Evolutionary conservation across 768 basidiomycete species (phyloP).

Genomic region (Mycena capillaripes): DNA sequence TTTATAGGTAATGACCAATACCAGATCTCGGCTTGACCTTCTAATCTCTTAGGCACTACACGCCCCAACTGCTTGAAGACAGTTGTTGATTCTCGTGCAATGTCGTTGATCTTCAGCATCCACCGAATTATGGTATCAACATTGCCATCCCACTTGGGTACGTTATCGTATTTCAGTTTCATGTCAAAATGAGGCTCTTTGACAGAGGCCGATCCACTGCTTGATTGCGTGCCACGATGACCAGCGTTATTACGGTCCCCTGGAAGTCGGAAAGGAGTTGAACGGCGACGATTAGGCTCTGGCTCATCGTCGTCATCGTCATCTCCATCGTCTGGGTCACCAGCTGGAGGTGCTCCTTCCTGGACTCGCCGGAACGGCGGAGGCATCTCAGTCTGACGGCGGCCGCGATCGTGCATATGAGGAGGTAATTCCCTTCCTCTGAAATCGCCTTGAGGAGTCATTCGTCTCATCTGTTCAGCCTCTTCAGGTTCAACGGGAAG

Average conservation of each 20-base stretch:
- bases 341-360: background rate
- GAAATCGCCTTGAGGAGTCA: background rate
- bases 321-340: background rate
- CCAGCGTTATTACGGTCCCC: background rate
- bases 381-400: too few relatives aligned
- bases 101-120: conserved; percentile 44
- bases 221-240: background rate
- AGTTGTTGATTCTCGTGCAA: conserved; percentile 34
- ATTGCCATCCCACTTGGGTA: conserved; percentile 51
- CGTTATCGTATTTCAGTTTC: conserved; percentile 46
- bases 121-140: conserved; percentile 43
- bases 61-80: conserved; percentile 45
- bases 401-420: too few relatives aligned
- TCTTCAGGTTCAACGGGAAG: background rate
- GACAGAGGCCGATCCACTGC: too few relatives aligned
- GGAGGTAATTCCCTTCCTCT: background rate
- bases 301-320: background rate
- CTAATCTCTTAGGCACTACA: conserved; percentile 44
- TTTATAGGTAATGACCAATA: conserved; percentile 40
- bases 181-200: conserved; percentile 40
- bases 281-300: background rate
- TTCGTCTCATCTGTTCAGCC: conserved; percentile 1
- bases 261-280: background rate
- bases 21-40: conserved; percentile 46
- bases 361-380: background rate